Evolutionary conservation across 2,329 filamentous ascomycete species (phyloP).

Genomic region (Fusarium dimerum): DNA sequence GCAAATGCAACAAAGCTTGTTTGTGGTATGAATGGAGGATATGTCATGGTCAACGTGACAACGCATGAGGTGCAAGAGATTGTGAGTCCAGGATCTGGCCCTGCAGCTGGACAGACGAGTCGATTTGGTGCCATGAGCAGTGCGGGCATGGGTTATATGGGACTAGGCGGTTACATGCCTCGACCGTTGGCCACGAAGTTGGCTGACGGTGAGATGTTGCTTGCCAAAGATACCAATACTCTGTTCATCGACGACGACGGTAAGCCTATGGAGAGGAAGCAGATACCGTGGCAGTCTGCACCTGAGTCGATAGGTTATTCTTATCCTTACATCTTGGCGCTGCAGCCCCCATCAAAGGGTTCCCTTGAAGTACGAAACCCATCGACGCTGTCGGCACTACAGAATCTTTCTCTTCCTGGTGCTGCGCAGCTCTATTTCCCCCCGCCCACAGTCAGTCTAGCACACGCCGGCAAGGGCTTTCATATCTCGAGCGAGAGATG

Average conservation of each 20-base stretch:
- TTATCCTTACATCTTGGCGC: conserved; percentile 89
- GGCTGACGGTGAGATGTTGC: conserved; percentile 77
- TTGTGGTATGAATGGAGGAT: conserved; percentile 88
- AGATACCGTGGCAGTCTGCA: conserved; percentile 88
- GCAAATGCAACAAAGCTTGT: conserved; percentile 83
- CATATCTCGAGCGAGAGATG: conserved; percentile 87
- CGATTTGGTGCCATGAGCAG: conserved; percentile 82
- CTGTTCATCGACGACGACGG: conserved; percentile 86
- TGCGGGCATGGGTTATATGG: conserved; percentile 95
- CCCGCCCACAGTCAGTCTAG: conserved; percentile 88
- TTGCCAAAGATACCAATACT: conserved; percentile 98
- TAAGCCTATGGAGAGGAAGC: conserved; percentile 76
- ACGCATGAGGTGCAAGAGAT: conserved; percentile 76
- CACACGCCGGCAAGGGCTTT: conserved; percentile 94
- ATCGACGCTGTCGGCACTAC: conserved; percentile 84
- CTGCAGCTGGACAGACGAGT: conserved; percentile 62
- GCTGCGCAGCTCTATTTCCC: conserved; percentile 88
- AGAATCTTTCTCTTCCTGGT: conserved; percentile 78
- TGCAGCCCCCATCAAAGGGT: conserved; percentile 82
- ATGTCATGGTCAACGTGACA: conserved; percentile 83
- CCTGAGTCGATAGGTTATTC: conserved; percentile 94
- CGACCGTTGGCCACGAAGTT: conserved; percentile 85
- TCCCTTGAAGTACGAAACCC: conserved; percentile 89
- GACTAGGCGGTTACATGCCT: conserved; percentile 86
- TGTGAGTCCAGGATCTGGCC: conserved; percentile 71